phyloP scores from a whole-genome alignment of 805 yeast species.

The Saccharomyces paradoxus region DNA sequence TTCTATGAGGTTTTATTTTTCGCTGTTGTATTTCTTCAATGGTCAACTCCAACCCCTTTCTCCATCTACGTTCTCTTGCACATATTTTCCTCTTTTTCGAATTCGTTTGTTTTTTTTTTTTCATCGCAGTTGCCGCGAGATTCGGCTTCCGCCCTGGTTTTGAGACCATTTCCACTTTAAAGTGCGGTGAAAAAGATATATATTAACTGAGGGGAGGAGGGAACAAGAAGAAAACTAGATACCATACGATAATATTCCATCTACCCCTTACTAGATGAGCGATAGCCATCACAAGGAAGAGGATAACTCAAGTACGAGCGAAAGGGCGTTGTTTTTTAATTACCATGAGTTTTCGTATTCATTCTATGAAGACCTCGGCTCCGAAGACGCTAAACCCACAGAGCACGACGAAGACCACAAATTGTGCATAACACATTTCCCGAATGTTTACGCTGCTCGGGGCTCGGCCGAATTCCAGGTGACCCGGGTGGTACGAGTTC shows the following conservation, averaged over 20 bases:
- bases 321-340: constrained; percentile 44
- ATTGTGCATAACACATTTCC: constrained; percentile 57
- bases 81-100: not conserved
- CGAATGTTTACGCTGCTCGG: constrained; percentile 41
- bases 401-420: constrained; percentile 30
- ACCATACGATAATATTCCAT: not conserved
- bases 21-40: not conserved
- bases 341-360: constrained; percentile 52
- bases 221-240: not conserved
- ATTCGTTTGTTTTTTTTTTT: not conserved
- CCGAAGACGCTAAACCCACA: constrained; percentile 1
- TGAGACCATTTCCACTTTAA: not conserved
- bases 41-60: not conserved
- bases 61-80: not conserved
- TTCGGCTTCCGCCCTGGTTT: not conserved
- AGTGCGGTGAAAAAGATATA: not conserved
- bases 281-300: not conserved
- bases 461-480: constrained; percentile 24
- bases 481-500: constrained; percentile 59
- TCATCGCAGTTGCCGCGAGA: not conserved
- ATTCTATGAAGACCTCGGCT: constrained; percentile 24
- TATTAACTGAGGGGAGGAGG: not conserved
- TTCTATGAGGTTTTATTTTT: not conserved
- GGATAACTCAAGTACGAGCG: not conserved
- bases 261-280: not conserved